phyloP scores from a whole-genome alignment of 2,329 filamentous ascomycete species.

The Ceratocystis diversiconidia region DNA sequence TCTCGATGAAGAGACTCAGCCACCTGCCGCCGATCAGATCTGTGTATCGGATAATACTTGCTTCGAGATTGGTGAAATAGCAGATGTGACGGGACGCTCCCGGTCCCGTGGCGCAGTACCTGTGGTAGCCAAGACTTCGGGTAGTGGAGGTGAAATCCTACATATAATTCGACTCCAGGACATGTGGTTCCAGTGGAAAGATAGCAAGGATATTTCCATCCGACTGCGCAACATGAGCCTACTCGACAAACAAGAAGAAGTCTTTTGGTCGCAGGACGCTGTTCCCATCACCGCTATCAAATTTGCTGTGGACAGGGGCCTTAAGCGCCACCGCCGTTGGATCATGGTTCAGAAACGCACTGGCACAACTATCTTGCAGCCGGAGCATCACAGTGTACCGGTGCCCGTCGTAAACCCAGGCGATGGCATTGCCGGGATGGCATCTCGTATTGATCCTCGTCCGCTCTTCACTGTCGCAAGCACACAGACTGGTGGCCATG shows the following conservation, averaged over 20 bases:
- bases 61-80: slow-evolving; percentile 43
- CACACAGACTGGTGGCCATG: slow-evolving; percentile 37
- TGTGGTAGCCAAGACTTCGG: slow-evolving; percentile 36
- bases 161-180: slow-evolving; percentile 38
- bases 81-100: slow-evolving; percentile 26
- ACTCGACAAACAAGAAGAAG: slow-evolving; percentile 32
- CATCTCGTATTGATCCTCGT: slow-evolving; percentile 42
- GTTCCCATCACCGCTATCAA: slow-evolving; percentile 38
- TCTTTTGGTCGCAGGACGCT: slow-evolving; percentile 40
- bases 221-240: slow-evolving; percentile 32
- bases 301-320: slow-evolving; percentile 29
- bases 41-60: slow-evolving; percentile 19
- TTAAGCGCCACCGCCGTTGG: slow-evolving; percentile 32
- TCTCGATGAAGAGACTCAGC: slow-evolving; percentile 26
- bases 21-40: slow-evolving; percentile 8
- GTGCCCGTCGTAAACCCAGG: slow-evolving; percentile 20
- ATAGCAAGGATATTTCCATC: slow-evolving; percentile 33
- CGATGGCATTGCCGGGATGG: slow-evolving; percentile 20
- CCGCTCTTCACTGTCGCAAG: slow-evolving; percentile 39
- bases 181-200: slow-evolving; percentile 41
- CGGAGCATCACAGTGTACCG: slow-evolving; percentile 33
- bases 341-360: slow-evolving; percentile 39
- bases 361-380: slow-evolving; percentile 38
- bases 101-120: slow-evolving; percentile 20
- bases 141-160: slow-evolving; percentile 44